Percentiles rank a stretch among this genome's conserved stretches.
Evolutionary conservation across 768 basidiomycete genomes (phyloP).

Genomic region (Naematelia encephala): DNA sequence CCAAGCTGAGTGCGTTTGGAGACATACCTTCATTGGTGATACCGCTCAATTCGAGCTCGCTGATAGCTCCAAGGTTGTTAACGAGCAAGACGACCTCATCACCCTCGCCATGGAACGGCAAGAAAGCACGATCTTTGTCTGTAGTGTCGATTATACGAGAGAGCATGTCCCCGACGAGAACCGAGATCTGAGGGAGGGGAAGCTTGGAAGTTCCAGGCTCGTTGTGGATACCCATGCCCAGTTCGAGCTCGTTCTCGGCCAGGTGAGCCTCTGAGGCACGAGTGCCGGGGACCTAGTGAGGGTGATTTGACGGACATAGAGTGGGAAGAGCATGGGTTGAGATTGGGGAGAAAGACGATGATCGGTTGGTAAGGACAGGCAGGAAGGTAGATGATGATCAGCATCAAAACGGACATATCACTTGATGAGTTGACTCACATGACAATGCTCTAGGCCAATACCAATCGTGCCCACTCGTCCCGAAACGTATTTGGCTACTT

Average conservation of each 20-base stretch:
- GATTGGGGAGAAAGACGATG: neutral
- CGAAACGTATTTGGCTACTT: conserved; percentile 43
- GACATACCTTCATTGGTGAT: conserved; percentile 30
- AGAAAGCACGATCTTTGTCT: conserved; percentile 51
- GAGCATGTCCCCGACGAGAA: conserved; percentile 51
- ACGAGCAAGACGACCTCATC: conserved; percentile 61
- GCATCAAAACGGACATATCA: neutral
- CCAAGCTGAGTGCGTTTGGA: no score
- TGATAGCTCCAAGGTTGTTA: conserved; percentile 52
- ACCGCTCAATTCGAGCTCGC: conserved; percentile 48
- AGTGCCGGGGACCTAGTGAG: conserved; percentile 48
- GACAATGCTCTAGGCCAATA: conserved; percentile 53
- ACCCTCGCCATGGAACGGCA: conserved; percentile 55
- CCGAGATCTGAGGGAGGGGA: conserved; percentile 30
- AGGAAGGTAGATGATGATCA: neutral
- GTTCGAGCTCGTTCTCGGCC: conserved; percentile 49
- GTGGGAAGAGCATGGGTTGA: neutral
- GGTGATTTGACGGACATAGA: neutral
- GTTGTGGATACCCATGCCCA: conserved; percentile 54
- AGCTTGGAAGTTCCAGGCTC: conserved; percentile 52
- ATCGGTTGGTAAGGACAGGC: neutral
- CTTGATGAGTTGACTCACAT: conserved; percentile 25
- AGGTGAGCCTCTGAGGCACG: conserved; percentile 47
- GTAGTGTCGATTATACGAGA: conserved; percentile 46
- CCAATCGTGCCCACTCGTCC: conserved; percentile 51